Conservation (phyloP, 768 basidiomycete genomes). For the Leccinellum luteum region DNA sequence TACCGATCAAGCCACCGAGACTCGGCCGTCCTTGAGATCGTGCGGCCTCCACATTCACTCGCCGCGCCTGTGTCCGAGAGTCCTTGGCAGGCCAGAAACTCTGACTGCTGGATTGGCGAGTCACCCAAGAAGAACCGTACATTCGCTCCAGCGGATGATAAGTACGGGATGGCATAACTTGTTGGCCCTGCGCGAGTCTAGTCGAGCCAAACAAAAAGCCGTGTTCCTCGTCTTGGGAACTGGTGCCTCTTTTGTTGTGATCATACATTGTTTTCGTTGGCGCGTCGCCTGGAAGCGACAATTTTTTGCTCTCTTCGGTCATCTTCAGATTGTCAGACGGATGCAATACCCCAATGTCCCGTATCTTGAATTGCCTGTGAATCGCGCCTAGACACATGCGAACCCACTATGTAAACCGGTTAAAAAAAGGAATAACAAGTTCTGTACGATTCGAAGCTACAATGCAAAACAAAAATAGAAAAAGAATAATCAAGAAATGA, state of each 20-base stretch:
- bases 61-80: neutral
- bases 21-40: neutral
- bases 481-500: constrained; percentile 28
- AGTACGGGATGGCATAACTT: neutral
- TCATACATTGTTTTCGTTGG: neutral
- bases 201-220: neutral
- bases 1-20: neutral
- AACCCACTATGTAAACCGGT: constrained; percentile 6
- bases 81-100: neutral
- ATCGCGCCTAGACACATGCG: constrained; percentile 2
- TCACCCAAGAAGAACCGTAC: neutral
- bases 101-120: neutral
- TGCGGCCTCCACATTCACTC: neutral
- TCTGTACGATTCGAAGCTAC: constrained; percentile 17
- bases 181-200: neutral
- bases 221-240: too few species aligned
- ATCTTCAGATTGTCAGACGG: neutral
- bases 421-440: constrained; percentile 21
- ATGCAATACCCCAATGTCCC: neutral
- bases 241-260: too few species aligned
- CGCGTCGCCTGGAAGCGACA: neutral
- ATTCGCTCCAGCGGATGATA: neutral
- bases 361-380: constrained; percentile 7
- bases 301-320: neutral
- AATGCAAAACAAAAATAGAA: constrained; percentile 32